Evolutionary conservation across 2,329 filamentous ascomycete genomes (phyloP).

Genomic region (Beauveria sp.): DNA sequence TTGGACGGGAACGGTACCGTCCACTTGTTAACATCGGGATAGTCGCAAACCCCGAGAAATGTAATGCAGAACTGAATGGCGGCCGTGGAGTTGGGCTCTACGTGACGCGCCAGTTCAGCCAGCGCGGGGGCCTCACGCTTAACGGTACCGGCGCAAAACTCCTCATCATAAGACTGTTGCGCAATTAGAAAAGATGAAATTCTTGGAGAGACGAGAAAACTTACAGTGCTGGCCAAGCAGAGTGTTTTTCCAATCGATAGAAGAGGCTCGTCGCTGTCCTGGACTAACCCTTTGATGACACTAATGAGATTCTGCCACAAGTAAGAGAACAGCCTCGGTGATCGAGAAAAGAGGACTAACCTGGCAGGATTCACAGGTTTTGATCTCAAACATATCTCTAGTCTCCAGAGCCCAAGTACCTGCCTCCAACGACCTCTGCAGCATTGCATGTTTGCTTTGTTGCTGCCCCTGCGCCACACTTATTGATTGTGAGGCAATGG

Average conservation of each 20-base stretch:
- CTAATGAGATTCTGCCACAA: constrained; percentile 16
- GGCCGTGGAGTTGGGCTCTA: constrained; percentile 40
- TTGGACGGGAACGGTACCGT: constrained; percentile 36
- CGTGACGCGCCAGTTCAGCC: constrained; percentile 38
- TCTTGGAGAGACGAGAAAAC: not conserved
- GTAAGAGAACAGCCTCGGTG: not conserved
- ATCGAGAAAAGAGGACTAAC: constrained; percentile 11
- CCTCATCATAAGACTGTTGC: constrained; percentile 39
- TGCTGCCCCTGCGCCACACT: not conserved
- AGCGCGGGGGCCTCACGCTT: constrained; percentile 45
- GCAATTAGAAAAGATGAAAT: not conserved
- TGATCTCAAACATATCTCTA: constrained; percentile 4
- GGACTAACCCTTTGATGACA: constrained; percentile 35
- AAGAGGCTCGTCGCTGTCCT: constrained; percentile 34
- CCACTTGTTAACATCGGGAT: constrained; percentile 37
- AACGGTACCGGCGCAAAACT: constrained; percentile 48
- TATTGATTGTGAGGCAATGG: not conserved
- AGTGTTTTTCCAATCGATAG: constrained; percentile 23
- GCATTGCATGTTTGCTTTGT: not conserved
- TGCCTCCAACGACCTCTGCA: constrained; percentile 3
- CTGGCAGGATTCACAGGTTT: constrained; percentile 20
- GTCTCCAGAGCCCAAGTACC: constrained; percentile 9
- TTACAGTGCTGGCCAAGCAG: constrained; percentile 26
- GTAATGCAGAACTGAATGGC: constrained; percentile 44
- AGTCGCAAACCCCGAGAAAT: constrained; percentile 45